These are phyloP conservation scores for Nephelium lappaceum DNA, from an alignment of 345 rosid genomes.

Conservation along the genomic window DNA sequence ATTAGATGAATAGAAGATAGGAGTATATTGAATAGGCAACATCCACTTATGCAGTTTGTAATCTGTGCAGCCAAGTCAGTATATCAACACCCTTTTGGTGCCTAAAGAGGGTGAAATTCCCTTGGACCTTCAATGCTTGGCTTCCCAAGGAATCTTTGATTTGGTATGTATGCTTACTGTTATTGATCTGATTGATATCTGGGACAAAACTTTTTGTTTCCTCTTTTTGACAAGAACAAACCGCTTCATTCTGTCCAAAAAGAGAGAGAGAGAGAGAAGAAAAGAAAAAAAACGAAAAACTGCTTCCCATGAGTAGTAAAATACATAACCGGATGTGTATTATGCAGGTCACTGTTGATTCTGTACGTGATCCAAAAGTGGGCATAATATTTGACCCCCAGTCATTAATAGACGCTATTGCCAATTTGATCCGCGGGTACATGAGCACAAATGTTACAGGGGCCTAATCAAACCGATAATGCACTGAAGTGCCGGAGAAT, in stretches of 20 bases:
- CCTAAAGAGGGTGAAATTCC: constrained; percentile 72
- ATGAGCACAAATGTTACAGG: constrained; percentile 10
- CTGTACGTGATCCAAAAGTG: constrained; percentile 53
- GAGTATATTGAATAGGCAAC: neutral
- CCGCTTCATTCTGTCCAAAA: neutral
- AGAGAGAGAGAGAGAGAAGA: too few relatives aligned
- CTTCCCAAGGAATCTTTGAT: constrained; percentile 67
- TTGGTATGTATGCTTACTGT: constrained; percentile 47
- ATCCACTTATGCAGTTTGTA: constrained; percentile 14
- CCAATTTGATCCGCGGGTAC: constrained; percentile 40
- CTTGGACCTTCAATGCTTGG: constrained; percentile 54
- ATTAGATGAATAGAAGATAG: neutral
- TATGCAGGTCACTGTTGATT: constrained; percentile 68
- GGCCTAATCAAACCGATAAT: neutral
- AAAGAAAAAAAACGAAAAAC: neutral
- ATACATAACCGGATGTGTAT: neutral
- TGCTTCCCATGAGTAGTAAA: constrained; percentile 2
- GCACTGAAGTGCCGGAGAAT: neutral
- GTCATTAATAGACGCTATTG: constrained; percentile 66
- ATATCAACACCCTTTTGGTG: constrained; percentile 78
- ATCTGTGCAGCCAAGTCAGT: constrained; percentile 70
- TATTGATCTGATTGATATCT: neutral
- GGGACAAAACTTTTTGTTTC: neutral
- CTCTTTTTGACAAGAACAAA: constrained; percentile 2
- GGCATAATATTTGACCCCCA: constrained; percentile 66